A percentile compares a stretch with the other conserved stretches of the same genome.
Evolutionary conservation across 2,329 filamentous ascomycete genomes (phyloP).

Genomic region (Fusarium sp.): DNA sequence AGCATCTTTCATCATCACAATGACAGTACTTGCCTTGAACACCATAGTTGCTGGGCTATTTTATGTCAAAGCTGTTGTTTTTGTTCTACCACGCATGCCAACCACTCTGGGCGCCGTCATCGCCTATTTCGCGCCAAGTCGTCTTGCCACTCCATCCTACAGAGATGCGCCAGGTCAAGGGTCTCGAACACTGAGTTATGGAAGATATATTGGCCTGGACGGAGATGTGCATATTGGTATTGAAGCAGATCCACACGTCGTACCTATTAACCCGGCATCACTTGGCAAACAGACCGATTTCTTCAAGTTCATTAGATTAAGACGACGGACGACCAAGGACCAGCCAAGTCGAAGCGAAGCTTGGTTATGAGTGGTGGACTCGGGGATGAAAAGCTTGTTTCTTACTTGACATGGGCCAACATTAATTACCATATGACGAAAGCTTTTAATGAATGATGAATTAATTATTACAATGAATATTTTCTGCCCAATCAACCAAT

Average conservation of each 20-base stretch:
- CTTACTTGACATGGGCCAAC: no score
- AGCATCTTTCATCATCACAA: conserved; percentile 56
- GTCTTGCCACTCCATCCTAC: conserved; percentile 29
- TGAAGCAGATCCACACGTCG: conserved; percentile 56
- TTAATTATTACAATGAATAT: no score
- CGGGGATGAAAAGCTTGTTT: no score
- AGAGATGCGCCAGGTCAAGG: neutral
- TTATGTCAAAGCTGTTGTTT: conserved; percentile 53
- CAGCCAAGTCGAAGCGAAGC: neutral
- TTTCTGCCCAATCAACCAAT: no score
- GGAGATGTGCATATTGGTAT: conserved; percentile 60
- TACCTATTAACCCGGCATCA: conserved; percentile 28
- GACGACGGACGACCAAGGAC: neutral
- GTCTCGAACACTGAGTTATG: conserved; percentile 55
- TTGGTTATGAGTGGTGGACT: neutral
- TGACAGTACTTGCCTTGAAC: conserved; percentile 56
- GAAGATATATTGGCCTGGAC: conserved; percentile 59
- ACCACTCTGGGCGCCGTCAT: conserved; percentile 59
- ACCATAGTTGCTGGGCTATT: conserved; percentile 53
- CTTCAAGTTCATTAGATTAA: neutral
- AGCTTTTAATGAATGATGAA: neutral
- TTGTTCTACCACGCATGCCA: conserved; percentile 61
- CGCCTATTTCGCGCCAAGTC: conserved; percentile 58
- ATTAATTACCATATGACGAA: no score
- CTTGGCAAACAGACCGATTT: neutral